Evolutionary conservation across 345 rosid species (phyloP).

Genomic region (Carallia brachiata): DNA sequence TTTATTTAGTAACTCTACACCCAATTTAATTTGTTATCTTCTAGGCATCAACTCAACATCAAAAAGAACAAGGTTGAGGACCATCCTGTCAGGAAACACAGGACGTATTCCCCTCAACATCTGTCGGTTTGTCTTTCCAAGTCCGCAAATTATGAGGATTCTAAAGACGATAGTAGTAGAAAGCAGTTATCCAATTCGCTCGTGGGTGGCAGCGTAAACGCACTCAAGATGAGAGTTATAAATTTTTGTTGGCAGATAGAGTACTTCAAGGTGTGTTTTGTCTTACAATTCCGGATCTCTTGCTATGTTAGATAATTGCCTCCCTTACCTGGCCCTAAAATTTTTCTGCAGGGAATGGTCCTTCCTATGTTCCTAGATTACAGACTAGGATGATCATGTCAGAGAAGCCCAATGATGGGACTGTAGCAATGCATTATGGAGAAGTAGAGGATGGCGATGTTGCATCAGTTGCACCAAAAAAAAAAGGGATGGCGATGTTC

Average conservation of each 20-base stretch:
- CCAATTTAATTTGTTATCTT: constrained; percentile 14
- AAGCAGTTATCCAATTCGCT: constrained; percentile 69
- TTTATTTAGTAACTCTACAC: no score
- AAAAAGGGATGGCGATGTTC: constrained; percentile 55
- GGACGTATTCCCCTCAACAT: constrained; percentile 35
- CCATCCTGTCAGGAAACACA: constrained; percentile 36
- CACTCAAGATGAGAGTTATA: constrained; percentile 66
- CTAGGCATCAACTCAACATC: constrained; percentile 71
- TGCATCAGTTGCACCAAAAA: neutral
- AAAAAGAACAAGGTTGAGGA: constrained; percentile 67
- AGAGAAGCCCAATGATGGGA: constrained; percentile 79
- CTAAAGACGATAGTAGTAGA: constrained; percentile 47
- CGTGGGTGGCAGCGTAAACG: constrained; percentile 73
- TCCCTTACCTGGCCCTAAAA: constrained; percentile 13
- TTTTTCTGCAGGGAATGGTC: constrained; percentile 41
- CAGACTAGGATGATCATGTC: constrained; percentile 61
- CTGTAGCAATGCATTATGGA: constrained; percentile 80
- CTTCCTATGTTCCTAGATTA: constrained; percentile 41
- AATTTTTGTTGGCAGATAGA: constrained; percentile 56
- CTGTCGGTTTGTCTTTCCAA: constrained; percentile 39
- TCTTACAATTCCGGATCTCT: constrained; percentile 12
- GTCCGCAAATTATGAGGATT: constrained; percentile 52
- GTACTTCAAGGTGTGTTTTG: constrained; percentile 60
- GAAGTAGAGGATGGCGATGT: constrained; percentile 70
- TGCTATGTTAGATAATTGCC: constrained; percentile 4